These are phyloP conservation scores for Sporothrix luriei DNA, from an alignment of 2,329 filamentous ascomycete species.

Conservation along the genomic window DNA sequence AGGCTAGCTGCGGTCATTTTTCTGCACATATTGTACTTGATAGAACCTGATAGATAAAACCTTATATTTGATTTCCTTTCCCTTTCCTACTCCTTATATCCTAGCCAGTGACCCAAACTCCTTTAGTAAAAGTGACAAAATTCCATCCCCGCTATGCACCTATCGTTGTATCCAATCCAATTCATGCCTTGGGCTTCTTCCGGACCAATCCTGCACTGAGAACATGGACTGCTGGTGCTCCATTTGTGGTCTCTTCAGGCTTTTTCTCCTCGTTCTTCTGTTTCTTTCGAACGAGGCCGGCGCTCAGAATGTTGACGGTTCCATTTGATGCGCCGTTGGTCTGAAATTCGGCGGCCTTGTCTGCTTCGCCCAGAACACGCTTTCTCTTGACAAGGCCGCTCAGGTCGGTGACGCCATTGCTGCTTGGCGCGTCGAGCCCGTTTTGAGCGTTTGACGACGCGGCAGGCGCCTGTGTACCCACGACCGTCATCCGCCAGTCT, in stretches of 20 bases:
- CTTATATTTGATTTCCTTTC: neutral
- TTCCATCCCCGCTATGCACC: neutral
- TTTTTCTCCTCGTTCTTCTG: slow-evolving; percentile 43
- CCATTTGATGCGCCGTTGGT: neutral
- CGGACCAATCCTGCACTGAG: slow-evolving; percentile 49
- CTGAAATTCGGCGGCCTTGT: neutral
- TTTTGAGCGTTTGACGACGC: slow-evolving; percentile 27
- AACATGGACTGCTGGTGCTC: slow-evolving; percentile 46
- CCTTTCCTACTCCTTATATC: neutral
- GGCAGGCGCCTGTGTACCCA: slow-evolving; percentile 47
- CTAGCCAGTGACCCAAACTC: slow-evolving; percentile 7
- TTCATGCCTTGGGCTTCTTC: slow-evolving; percentile 57
- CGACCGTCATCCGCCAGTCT: slow-evolving; percentile 56
- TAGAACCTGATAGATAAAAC: slow-evolving; percentile 4
- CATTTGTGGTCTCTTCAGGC: slow-evolving; percentile 32
- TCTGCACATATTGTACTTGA: neutral
- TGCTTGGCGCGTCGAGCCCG: slow-evolving; percentile 28
- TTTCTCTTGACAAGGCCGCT: slow-evolving; percentile 51
- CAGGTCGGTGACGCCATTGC: slow-evolving; percentile 48
- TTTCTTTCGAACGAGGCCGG: slow-evolving; percentile 55
- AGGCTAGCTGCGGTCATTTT: neutral
- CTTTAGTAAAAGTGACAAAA: neutral
- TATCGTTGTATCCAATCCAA: neutral
- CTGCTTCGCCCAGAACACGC: slow-evolving; percentile 38
- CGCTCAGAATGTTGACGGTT: slow-evolving; percentile 44